phyloP scores from a whole-genome alignment of 2,329 filamentous ascomycete genomes.

The Cercospora sesami region DNA sequence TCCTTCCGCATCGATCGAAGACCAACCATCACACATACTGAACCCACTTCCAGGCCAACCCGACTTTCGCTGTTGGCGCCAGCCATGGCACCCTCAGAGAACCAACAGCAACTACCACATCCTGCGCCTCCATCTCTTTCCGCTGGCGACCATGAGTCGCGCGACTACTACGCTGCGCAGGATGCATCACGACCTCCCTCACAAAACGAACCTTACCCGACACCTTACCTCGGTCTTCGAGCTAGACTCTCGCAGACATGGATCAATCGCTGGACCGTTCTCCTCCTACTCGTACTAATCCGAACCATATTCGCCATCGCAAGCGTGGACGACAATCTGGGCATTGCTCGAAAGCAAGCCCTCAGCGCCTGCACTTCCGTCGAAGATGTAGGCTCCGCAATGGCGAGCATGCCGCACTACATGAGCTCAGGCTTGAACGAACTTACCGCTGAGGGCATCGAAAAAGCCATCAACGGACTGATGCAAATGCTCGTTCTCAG shows the following conservation, averaged over 20 bases:
- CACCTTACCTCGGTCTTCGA: slow-evolving; percentile 87
- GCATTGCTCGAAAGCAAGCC: slow-evolving; percentile 74
- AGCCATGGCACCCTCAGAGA: slow-evolving; percentile 52
- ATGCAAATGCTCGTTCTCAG: slow-evolving; percentile 76
- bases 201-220: slow-evolving; percentile 69
- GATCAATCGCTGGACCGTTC: slow-evolving; percentile 95
- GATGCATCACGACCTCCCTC: slow-evolving; percentile 57
- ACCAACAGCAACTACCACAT: slow-evolving; percentile 56
- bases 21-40: slow-evolving; percentile 11
- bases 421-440: slow-evolving; percentile 86
- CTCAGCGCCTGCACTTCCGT: slow-evolving; percentile 87
- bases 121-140: slow-evolving; percentile 59
- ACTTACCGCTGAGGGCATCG: slow-evolving; percentile 75
- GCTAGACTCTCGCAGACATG: slow-evolving; percentile 91
- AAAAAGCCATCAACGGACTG: slow-evolving; percentile 75
- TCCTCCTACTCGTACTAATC: slow-evolving; percentile 81
- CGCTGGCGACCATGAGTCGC: slow-evolving; percentile 63
- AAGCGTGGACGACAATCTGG: slow-evolving; percentile 71
- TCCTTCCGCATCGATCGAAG: neutral
- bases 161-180: slow-evolving; percentile 59
- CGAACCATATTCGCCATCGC: slow-evolving; percentile 75
- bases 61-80: slow-evolving; percentile 32
- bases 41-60: slow-evolving; percentile 27
- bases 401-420: slow-evolving; percentile 98
- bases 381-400: slow-evolving; percentile 86